phyloP scores from a whole-genome alignment of 345 rosid genomes.

The Gossypium herbaceum region DNA sequence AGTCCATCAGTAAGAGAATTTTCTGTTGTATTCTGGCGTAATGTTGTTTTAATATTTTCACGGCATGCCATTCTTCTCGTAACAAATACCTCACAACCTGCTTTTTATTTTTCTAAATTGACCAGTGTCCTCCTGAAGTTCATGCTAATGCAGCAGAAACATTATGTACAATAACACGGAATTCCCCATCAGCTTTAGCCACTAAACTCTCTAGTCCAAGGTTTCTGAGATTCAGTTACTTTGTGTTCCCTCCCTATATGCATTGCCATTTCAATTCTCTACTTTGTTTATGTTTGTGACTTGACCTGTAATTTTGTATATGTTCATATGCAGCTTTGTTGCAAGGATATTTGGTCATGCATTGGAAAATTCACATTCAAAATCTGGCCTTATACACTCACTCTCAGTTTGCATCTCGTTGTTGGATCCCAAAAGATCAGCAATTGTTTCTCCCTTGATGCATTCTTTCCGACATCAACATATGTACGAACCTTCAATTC shows the following conservation, averaged over 20 bases:
- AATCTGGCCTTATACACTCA: conserved; percentile 87
- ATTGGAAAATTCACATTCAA: conserved; percentile 83
- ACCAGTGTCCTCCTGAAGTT: conserved; percentile 81
- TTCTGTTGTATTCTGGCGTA: background rate
- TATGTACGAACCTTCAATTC: conserved; percentile 67
- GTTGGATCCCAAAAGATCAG: conserved; percentile 86
- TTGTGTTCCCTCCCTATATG: background rate
- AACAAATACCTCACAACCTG: conserved; percentile 20
- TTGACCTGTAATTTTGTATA: conserved; percentile 15
- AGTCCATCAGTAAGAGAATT: conserved; percentile 73
- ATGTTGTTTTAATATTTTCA: background rate
- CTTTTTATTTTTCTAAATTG: conserved; percentile 13
- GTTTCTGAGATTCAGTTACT: conserved; percentile 36
- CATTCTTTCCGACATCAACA: conserved; percentile 79
- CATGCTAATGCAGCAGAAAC: conserved; percentile 97
- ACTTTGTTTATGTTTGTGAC: background rate
- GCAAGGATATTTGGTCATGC: conserved; percentile 90
- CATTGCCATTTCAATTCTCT: background rate
- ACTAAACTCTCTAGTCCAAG: conserved; percentile 83
- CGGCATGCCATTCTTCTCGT: background rate
- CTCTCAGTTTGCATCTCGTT: conserved; percentile 95
- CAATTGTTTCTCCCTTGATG: conserved; percentile 62
- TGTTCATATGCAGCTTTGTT: conserved; percentile 59
- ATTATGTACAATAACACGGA: conserved; percentile 85
- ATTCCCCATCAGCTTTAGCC: conserved; percentile 87